phyloP scores from a whole-genome alignment of 75 land plant species.

The Sequoiadendron giganteum region DNA sequence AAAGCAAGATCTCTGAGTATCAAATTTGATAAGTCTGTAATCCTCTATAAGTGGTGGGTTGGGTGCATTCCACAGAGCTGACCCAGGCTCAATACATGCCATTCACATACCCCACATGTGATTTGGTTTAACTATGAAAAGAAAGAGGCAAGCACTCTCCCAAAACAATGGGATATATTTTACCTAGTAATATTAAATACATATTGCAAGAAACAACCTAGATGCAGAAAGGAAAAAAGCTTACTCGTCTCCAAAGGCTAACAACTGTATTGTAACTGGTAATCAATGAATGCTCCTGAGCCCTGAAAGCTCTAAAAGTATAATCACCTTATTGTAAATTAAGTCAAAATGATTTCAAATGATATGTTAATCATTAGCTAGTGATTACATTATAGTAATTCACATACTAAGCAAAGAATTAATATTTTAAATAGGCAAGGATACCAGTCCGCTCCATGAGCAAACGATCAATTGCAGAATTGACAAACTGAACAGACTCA shows the following conservation, averaged over 20 bases:
- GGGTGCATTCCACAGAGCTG: background rate
- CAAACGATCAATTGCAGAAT: constrained; percentile 72
- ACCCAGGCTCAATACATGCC: background rate
- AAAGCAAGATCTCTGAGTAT: background rate
- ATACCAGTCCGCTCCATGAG: constrained; percentile 88
- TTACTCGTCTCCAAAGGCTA: constrained; percentile 91
- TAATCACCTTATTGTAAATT: constrained; percentile 48
- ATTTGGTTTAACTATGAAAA: background rate
- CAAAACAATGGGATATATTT: background rate
- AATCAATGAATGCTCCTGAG: constrained; percentile 67
- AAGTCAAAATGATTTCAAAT: constrained; percentile 13
- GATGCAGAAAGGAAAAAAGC: constrained; percentile 9
- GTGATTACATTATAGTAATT: background rate
- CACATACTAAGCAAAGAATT: background rate
- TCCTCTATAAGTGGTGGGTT: background rate
- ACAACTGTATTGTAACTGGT: constrained; percentile 76
- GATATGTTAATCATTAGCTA: background rate
- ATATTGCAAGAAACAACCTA: background rate
- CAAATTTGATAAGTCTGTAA: background rate
- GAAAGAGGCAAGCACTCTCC: background rate
- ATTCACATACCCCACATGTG: background rate
- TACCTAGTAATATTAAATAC: background rate
- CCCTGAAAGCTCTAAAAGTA: constrained; percentile 65
- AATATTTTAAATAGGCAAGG: constrained; percentile 37
- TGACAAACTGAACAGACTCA: constrained; percentile 73